Evolutionary conservation across 331 rosid genomes (phyloP), one percentile per base, ranked within the genome.

Genomic region (Arachis monticola): DNA sequence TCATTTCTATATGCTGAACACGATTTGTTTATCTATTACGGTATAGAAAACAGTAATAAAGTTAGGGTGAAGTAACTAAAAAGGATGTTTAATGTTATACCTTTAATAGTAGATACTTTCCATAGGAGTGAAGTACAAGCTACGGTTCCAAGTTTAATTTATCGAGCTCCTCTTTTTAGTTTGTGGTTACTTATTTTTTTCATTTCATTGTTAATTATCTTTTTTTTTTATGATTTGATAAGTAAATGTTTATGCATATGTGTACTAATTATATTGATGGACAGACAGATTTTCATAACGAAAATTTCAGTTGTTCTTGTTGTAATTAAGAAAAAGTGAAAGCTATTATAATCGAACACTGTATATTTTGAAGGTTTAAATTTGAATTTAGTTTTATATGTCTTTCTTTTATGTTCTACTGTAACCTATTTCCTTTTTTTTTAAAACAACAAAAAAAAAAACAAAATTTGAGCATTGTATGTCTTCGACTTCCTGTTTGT

Each of bases 41-140:
- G n/a, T n/a, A n/a, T n/a, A n/a, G n/a, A n/a, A n/a, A n/a, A n/a
- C n/a, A n/a, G n/a, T n/a, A n/a, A n/a, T n/a, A n/a, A n/a, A n/a
- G n/a, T n/a, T n/a, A n/a, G n/a, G n/a, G n/a, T n/a, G n/a, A n/a
- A n/a, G n/a, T n/a, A n/a, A n/a, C n/a, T n/a, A n/a, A n/a, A n/a
- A n/a, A n/a, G n/a, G n/a, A n/a, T n/a, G n/a, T n/a, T n/a, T n/a
- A n/a, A n/a, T n/a, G n/a, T n/a, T n/a, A n/a, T n/a, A n/a, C n/a
- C n/a, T n/a, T n/a, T n/a, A n/a, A n/a, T n/a, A n/a, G n/a, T n/a
- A n/a, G n/a, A n/a, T n/a, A 64, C 58, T 64, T 82, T 57, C 56
- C 55, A 50, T 75, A 22, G 61, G 79, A 83, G 83, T 83, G 78
- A 65, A 79, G 83, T 82, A 70, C 52, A 83, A 79, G 70, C 75